These are phyloP conservation scores for Peronospora tabacina DNA, from an alignment of 352 stramenopile genomes.

Conservation along the genomic window DNA sequence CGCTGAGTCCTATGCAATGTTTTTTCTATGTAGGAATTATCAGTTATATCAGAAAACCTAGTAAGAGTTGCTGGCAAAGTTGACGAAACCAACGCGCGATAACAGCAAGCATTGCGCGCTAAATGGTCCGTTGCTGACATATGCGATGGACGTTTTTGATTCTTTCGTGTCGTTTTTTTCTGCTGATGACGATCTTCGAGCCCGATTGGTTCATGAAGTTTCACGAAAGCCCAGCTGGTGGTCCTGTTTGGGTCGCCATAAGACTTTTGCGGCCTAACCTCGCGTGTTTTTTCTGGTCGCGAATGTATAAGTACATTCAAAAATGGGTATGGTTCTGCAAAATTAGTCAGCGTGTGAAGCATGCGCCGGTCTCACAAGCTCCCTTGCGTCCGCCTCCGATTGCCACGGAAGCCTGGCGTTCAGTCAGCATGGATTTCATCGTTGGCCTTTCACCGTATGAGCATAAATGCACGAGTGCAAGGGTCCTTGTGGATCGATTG, in stretches of 20 bases:
- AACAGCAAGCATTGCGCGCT: neutral
- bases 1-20: neutral
- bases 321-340: neutral
- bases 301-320: constrained; percentile 1
- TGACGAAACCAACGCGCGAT: neutral
- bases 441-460: too few species aligned
- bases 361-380: neutral
- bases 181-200: neutral
- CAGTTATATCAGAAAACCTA: neutral
- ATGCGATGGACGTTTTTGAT: neutral
- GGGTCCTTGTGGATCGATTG: too few species aligned
- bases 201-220: neutral
- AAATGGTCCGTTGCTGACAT: neutral
- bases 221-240: neutral
- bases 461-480: too few species aligned
- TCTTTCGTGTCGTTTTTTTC: neutral
- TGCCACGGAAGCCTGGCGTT: neutral
- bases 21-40: neutral
- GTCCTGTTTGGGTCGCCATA: neutral
- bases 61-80: neutral
- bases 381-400: neutral
- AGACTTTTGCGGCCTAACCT: neutral
- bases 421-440: too few species aligned
- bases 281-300: constrained; percentile 1
- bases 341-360: constrained; percentile 1